A percentile compares a stretch with the other conserved stretches of the same genome.
phyloP scores from a whole-genome alignment of 768 basidiomycete species.

The Sporobolomyces roseus region DNA sequence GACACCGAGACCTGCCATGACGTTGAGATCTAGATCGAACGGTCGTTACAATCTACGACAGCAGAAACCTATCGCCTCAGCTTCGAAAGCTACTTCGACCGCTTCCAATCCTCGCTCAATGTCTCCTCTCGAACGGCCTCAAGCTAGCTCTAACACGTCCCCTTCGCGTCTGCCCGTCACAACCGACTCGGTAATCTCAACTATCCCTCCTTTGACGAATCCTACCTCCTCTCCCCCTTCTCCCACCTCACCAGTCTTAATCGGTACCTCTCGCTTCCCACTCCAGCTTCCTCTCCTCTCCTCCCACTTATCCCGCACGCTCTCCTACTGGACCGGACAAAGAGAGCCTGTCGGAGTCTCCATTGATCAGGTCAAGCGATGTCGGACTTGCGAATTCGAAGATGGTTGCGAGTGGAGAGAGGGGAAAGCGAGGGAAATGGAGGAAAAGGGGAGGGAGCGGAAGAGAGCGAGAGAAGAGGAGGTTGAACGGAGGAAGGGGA shows the following conservation, averaged over 20 bases:
- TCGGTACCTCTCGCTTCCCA: slow-evolving; percentile 63
- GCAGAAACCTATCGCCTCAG: no score
- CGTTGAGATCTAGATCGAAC: not conserved
- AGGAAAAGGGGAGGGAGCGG: not conserved
- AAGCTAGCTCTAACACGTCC: not conserved
- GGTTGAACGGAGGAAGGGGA: not conserved
- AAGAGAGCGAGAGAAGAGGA: not conserved
- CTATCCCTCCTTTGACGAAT: no score
- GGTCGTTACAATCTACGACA: slow-evolving; percentile 7
- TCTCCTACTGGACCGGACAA: slow-evolving; percentile 72
- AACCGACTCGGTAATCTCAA: not conserved
- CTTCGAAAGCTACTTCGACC: no score
- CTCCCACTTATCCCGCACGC: slow-evolving; percentile 55
- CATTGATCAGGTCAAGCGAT: slow-evolving; percentile 53
- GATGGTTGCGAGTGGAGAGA: slow-evolving; percentile 74
- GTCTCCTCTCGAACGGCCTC: not conserved
- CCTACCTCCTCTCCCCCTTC: not conserved
- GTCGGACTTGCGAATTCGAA: slow-evolving; percentile 68
- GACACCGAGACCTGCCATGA: not conserved
- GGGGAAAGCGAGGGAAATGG: slow-evolving; percentile 8
- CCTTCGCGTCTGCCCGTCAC: not conserved
- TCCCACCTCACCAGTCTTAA: slow-evolving; percentile 49
- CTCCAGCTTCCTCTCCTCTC: slow-evolving; percentile 60
- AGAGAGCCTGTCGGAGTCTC: slow-evolving; percentile 69
- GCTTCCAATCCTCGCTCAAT: no score